Base-by-base conservation (phyloP, 1,284 basidiomycete genomes). In the Ganoderma meredithae region DNA sequence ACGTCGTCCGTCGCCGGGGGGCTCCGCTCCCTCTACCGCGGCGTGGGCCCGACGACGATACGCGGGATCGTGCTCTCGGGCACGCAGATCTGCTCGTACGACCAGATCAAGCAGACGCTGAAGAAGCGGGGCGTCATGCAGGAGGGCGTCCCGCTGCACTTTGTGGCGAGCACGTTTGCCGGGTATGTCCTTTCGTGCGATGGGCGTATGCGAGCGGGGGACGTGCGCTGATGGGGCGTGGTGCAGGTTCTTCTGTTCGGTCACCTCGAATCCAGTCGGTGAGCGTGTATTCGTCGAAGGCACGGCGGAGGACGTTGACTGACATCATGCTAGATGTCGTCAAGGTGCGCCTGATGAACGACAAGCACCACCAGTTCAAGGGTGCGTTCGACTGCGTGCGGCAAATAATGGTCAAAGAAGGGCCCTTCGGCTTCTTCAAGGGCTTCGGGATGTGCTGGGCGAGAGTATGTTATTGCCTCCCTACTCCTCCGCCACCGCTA, bases 381-480 rank as follows among this genome's bases (percentile, higher is more conserved):
- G 77, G 79, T 44, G 76, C 78, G 8, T 53, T 76, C 43, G 78
- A 81, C 69, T 81, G 80, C 62, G 73, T 81, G 12, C 67, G 68
- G 69, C 74, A 66, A 41, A 77, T 81, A 31, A 53, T 80, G 64
- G 67, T 69, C 40, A 71, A 79, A 27, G 81, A 82, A 67, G 81
- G 81, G 0, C 76, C 76, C 1, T 69, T 79, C 65, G 80, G 80
- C 2, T 81, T 82, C 67, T 82, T 74, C 72, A 82, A 82, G 67
- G 81, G 81, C 22, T 82, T 82, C 64, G 76, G 77, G 12, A 81
- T 82, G 80, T 81, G 80, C 65, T 82, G 81, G 81, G 80, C 80
- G 8, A 71, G 81, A 56, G 81, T 81, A 66, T 59, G 80, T 77
- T 39, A 2, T n/a, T n/a, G n/a, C n/a, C n/a, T n/a, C n/a, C n/a